Conservation (phyloP, 345 rosid species). For the Syzygium jambos region DNA sequence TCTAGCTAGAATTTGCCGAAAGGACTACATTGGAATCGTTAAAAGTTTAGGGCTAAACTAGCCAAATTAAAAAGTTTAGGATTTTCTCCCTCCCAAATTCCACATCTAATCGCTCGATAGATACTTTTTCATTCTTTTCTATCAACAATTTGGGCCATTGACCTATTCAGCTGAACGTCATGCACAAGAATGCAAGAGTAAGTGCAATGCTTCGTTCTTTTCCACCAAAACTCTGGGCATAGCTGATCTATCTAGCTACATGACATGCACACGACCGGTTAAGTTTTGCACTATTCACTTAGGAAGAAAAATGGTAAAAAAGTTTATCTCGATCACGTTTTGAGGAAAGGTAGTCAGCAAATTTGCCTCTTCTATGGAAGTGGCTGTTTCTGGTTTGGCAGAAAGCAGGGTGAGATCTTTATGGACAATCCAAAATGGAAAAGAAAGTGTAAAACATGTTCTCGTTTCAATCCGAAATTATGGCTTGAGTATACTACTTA, state of each 20-base stretch:
- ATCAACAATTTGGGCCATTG: background rate
- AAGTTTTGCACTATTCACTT: background rate
- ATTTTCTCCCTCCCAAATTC: background rate
- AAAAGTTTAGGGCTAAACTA: background rate
- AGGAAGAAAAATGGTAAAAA: background rate
- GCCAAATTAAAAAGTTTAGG: background rate
- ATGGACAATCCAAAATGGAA: background rate
- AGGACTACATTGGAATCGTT: fast-evolving
- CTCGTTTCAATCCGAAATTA: background rate
- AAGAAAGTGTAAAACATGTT: fast-evolving
- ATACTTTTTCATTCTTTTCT: background rate
- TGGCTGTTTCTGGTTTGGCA: background rate
- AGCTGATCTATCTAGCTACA: background rate
- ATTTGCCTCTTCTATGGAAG: background rate
- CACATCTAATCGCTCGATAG: background rate
- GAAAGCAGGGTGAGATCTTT: background rate
- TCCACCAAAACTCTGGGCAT: background rate
- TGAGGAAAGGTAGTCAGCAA: background rate
- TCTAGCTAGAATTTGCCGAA: fast-evolving
- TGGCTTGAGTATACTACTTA: background rate
- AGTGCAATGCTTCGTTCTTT: background rate
- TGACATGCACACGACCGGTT: background rate
- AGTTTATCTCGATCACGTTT: background rate
- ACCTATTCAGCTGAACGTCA: background rate
- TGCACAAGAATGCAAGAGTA: background rate